Base-by-base conservation (phyloP, 2,329 filamentous ascomycete species). In the Albophoma yamanashiensis region DNA sequence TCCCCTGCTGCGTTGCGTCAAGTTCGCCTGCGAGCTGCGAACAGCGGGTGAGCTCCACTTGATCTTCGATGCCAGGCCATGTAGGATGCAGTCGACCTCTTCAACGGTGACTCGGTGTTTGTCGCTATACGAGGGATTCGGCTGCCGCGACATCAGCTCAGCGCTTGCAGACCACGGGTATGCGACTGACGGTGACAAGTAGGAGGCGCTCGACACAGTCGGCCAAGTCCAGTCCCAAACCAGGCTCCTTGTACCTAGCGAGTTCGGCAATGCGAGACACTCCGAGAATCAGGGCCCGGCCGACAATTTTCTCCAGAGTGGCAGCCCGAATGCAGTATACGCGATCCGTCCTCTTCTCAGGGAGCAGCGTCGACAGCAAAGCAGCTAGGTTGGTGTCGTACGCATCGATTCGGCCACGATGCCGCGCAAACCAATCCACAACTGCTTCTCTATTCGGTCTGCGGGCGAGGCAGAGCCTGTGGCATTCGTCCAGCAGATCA, bases 281-380 rank as follows among this genome's bases (percentile, higher is more conserved):
- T 1, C 88, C 85, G 31, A 96, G 78, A 5, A 80, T 73, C n/a
- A 93, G 77, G 25, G 84, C 82, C 39, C 86, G 82, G 3, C 80
- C 82, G 20, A 96, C 79, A n/a, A 90, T 82, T 58, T 80, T 83
- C 60, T 86, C 82, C 0, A 96, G 77, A 0, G 76, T 79, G 11
- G 75, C 69, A 7, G 83, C 76, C 67, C 89, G 84, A 1, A 96
- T 78, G 43, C 79, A 82, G 69, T 92, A 96, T 2, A 93, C 89
- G 36, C 91, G 83, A 68, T 96, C 91, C 3, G 85, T 86, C 58
- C 91, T 81, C 64, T 82, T 86, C 63, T 92, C 87, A 0, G 92
- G 91, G 0, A 95, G 81, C 0, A 97, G 73, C 3, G 87, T 86
- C 1, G 89, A 92, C 0, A 96, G 76, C 1, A 96, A 74, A 2